Conservation (phyloP, 164 flowering plant genomes). For the Brasenia schreberi region DNA sequence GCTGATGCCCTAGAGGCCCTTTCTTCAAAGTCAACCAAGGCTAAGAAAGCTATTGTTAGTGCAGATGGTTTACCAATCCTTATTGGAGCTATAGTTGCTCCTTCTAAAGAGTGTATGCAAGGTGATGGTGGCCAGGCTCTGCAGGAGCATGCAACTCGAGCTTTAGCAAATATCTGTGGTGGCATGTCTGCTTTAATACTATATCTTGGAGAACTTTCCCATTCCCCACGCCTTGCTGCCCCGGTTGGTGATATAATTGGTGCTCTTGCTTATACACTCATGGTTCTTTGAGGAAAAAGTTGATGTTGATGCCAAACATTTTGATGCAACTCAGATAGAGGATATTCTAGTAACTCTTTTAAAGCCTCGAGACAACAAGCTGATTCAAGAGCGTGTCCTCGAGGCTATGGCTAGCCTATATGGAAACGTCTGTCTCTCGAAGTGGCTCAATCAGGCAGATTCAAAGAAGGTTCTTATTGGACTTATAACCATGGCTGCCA, state of each 20-base stretch:
- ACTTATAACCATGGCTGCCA: constrained; percentile 57
- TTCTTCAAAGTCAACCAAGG: constrained; percentile 47
- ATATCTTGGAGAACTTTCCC: constrained; percentile 70
- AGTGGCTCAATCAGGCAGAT: constrained; percentile 48
- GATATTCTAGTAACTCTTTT: constrained; percentile 40
- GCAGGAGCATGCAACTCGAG: constrained; percentile 56
- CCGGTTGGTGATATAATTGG: constrained; percentile 87
- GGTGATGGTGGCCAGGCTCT: constrained; percentile 52
- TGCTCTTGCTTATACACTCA: constrained; percentile 79
- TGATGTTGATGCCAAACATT: constrained; percentile 28
- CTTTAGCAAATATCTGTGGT: constrained; percentile 72
- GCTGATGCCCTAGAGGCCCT: constrained; percentile 83
- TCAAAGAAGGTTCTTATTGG: constrained; percentile 70
- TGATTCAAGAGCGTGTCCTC: constrained; percentile 70
- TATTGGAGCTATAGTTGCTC: constrained; percentile 80
- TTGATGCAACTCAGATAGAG: constrained; percentile 49
- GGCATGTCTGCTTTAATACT: constrained; percentile 60
- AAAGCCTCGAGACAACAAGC: constrained; percentile 68
- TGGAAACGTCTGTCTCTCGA: constrained; percentile 47
- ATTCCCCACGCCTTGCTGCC: constrained; percentile 57
- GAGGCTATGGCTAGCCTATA: constrained; percentile 91
- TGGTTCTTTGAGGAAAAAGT: constrained; percentile 43
- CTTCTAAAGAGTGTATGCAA: constrained; percentile 86
- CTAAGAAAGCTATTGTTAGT: constrained; percentile 49
- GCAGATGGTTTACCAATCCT: constrained; percentile 53